Percentiles rank a stretch among this genome's conserved stretches.
Evolutionary conservation across 768 basidiomycete genomes (phyloP).

Genomic region (Terana coerulea): DNA sequence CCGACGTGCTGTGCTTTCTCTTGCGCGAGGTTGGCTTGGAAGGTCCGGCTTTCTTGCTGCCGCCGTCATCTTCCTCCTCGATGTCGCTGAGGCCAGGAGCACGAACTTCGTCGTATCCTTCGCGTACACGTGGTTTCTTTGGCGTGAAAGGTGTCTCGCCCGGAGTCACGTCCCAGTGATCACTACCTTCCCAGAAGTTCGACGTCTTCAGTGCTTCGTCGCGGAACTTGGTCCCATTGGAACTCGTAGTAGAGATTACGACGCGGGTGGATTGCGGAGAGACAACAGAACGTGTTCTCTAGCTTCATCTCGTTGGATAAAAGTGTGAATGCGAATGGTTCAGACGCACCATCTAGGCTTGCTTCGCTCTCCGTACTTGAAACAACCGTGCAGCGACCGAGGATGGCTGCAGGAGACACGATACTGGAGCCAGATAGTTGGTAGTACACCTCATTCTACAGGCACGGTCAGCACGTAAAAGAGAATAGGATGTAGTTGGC

Average conservation of each 20-base stretch:
- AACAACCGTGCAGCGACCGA: slow-evolving; percentile 47
- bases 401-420: slow-evolving; percentile 47
- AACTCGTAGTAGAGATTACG: slow-evolving; percentile 63
- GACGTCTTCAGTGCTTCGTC: neutral
- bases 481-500: slow-evolving; percentile 15
- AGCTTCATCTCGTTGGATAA: neutral
- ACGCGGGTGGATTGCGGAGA: slow-evolving; percentile 51
- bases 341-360: slow-evolving; percentile 21
- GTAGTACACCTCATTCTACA: slow-evolving; percentile 75
- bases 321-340: slow-evolving; percentile 36
- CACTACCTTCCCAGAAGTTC: slow-evolving; percentile 28
- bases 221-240: slow-evolving; percentile 50
- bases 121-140: slow-evolving; percentile 1
- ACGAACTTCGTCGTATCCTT: no score
- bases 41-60: neutral
- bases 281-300: slow-evolving; percentile 45
- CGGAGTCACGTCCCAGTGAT: slow-evolving; percentile 5
- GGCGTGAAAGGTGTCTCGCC: slow-evolving; percentile 1
- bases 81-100: no score
- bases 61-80: neutral
- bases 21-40: neutral
- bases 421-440: slow-evolving; percentile 46
- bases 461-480: slow-evolving; percentile 13
- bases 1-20: neutral
- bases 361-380: slow-evolving; percentile 1